Evolutionary conservation across 2,329 filamentous ascomycete species (phyloP).

Genomic region (Hymenoscyphus infarciens): DNA sequence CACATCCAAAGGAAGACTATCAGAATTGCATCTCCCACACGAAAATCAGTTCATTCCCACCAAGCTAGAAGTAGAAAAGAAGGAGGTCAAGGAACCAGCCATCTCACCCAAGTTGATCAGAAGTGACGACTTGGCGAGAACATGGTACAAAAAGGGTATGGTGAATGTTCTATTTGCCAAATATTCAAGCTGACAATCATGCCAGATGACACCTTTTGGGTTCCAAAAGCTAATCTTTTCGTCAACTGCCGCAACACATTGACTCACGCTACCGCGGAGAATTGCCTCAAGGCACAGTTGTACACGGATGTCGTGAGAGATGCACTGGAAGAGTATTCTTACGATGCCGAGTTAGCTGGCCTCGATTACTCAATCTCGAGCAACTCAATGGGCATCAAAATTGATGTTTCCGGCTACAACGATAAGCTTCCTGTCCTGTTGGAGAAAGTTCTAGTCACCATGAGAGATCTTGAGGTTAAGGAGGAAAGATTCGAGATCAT

Average conservation of each 20-base stretch:
- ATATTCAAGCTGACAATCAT: background rate
- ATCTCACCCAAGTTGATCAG: conserved; percentile 77
- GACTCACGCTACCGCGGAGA: conserved; percentile 74
- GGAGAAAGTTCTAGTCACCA: conserved; percentile 80
- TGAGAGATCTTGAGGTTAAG: conserved; percentile 79
- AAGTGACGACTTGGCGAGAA: conserved; percentile 74
- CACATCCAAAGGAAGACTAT: conserved; percentile 55
- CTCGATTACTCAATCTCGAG: conserved; percentile 76
- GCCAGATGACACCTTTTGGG: conserved; percentile 89
- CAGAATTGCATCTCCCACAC: conserved; percentile 79
- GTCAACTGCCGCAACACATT: conserved; percentile 77
- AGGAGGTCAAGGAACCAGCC: conserved; percentile 73
- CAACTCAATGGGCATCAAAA: conserved; percentile 68
- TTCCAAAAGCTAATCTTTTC: conserved; percentile 86
- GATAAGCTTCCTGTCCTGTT: conserved; percentile 90
- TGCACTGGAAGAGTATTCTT: conserved; percentile 86
- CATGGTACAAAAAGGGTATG: conserved; percentile 84
- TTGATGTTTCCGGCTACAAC: conserved; percentile 87
- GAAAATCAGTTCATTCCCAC: conserved; percentile 95
- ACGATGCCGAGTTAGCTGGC: conserved; percentile 91
- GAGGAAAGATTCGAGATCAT: conserved; percentile 89
- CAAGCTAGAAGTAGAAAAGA: conserved; percentile 91
- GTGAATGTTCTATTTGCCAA: background rate
- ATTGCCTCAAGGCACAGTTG: conserved; percentile 71
- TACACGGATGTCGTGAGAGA: conserved; percentile 86